These are phyloP conservation scores for Claviceps humidiphila DNA, from an alignment of 2,329 filamentous ascomycete species.

Conservation along the genomic window DNA sequence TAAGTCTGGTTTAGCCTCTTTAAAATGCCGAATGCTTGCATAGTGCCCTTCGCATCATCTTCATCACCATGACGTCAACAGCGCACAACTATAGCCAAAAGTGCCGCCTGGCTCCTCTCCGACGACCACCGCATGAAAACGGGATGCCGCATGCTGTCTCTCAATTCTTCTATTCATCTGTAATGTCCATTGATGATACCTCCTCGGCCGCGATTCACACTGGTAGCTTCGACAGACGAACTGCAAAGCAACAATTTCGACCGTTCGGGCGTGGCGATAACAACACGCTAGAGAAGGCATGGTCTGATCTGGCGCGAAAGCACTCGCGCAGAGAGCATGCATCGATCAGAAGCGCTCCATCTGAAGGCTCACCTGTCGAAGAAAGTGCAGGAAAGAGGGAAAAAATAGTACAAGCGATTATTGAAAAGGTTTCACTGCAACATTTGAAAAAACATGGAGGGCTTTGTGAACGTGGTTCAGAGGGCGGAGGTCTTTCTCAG, in stretches of 20 bases:
- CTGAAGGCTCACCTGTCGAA: background rate
- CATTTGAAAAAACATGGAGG: conserved; percentile 3
- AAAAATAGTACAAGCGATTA: conserved; percentile 13
- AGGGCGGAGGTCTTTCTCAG: conserved; percentile 7
- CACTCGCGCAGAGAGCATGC: conserved; percentile 35
- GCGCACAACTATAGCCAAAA: conserved; percentile 46
- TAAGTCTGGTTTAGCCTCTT: too few relatives aligned
- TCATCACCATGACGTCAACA: conserved; percentile 2
- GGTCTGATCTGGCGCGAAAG: conserved; percentile 46
- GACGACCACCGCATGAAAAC: conserved; percentile 25
- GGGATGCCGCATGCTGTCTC: conserved; percentile 47
- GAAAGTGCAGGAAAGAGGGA: background rate
- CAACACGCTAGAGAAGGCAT: conserved; percentile 63
- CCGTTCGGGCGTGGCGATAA: conserved; percentile 75
- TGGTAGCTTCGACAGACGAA: conserved; percentile 34
- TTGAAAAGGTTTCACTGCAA: background rate
- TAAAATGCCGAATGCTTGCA: background rate
- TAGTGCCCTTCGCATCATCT: background rate
- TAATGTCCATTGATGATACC: conserved; percentile 75
- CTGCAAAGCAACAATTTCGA: conserved; percentile 49
- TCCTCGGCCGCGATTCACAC: conserved; percentile 51
- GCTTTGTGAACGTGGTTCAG: conserved; percentile 20
- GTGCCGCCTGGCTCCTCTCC: conserved; percentile 41
- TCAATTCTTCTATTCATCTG: conserved; percentile 78
- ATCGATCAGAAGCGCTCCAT: conserved; percentile 12